Evolutionary conservation across 352 stramenopile genomes (phyloP).

Genomic region (Pythium pyrilobum): DNA sequence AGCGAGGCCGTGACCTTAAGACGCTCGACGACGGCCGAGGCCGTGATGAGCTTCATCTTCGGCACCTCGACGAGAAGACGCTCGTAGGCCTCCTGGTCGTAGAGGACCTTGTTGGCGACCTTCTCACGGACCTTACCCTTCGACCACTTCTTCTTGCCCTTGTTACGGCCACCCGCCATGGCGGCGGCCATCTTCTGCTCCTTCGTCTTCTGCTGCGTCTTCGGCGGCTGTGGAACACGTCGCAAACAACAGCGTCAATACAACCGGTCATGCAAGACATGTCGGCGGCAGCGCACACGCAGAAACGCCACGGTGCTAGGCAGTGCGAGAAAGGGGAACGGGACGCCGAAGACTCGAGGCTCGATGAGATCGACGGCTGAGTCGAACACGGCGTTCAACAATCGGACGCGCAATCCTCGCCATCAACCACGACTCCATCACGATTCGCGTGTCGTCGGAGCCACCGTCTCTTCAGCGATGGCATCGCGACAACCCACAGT

Average conservation of each 20-base stretch:
- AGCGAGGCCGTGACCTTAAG: slow-evolving; percentile 99
- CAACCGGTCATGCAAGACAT: not conserved
- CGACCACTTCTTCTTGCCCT: slow-evolving; percentile 99
- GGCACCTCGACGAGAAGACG: slow-evolving; percentile 97
- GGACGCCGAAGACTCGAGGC: no score
- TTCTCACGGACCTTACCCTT: slow-evolving; percentile 99
- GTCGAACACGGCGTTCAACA: no score
- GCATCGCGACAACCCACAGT: no score
- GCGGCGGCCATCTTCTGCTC: slow-evolving; percentile 99
- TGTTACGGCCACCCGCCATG: slow-evolving; percentile 97
- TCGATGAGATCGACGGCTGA: no score
- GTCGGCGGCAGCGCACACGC: not conserved
- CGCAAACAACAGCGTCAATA: slow-evolving; percentile 2
- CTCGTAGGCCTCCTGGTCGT: slow-evolving; percentile 99
- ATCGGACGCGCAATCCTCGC: no score
- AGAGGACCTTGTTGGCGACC: slow-evolving; percentile 99
- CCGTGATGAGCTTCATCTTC: slow-evolving; percentile 99
- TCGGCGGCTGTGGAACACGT: slow-evolving; percentile 82
- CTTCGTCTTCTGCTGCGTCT: slow-evolving; percentile 99
- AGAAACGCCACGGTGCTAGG: not conserved
- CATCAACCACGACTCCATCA: no score
- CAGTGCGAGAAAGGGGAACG: no score
- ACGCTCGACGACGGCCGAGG: slow-evolving; percentile 97
- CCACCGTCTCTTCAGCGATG: no score
- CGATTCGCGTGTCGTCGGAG: no score